phyloP scores from a whole-genome alignment of 345 rosid species.

The Aethionema arabicum region DNA sequence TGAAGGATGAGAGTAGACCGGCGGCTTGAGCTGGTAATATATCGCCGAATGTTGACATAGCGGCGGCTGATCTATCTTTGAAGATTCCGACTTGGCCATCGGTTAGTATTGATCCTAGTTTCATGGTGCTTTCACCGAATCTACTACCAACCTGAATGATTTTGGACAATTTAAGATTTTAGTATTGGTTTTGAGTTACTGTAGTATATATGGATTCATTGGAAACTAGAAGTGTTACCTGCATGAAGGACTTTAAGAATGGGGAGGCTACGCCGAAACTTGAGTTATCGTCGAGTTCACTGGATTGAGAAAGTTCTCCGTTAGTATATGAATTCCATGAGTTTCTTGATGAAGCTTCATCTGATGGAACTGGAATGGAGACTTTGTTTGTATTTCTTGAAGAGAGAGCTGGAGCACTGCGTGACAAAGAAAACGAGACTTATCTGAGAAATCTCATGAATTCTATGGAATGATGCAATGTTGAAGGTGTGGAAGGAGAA shows the following conservation, averaged over 20 bases:
- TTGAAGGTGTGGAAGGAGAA: slow-evolving; percentile 20
- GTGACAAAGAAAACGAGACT: slow-evolving; percentile 4
- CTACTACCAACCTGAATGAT: slow-evolving; percentile 82
- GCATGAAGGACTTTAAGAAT: slow-evolving; percentile 88
- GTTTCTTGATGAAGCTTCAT: slow-evolving; percentile 56
- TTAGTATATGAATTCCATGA: slow-evolving; percentile 66
- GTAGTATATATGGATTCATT: neutral
- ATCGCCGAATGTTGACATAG: slow-evolving; percentile 96
- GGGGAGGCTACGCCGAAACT: slow-evolving; percentile 87
- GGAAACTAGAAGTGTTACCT: slow-evolving; percentile 44
- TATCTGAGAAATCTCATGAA: slow-evolving; percentile 16
- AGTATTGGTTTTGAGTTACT: neutral
- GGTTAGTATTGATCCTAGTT: slow-evolving; percentile 86
- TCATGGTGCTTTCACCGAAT: slow-evolving; percentile 94
- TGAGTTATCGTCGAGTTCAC: slow-evolving; percentile 62
- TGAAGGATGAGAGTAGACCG: slow-evolving; percentile 96
- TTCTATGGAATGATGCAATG: slow-evolving; percentile 12
- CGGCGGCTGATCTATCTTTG: slow-evolving; percentile 93
- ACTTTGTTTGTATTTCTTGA: slow-evolving; percentile 65
- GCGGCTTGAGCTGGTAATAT: slow-evolving; percentile 94
- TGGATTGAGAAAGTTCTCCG: slow-evolving; percentile 64
- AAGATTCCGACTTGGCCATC: slow-evolving; percentile 98
- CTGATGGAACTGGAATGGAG: slow-evolving; percentile 49
- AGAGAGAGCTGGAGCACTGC: slow-evolving; percentile 84
- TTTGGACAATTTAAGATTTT: neutral